Base-by-base conservation (phyloP, 306 rosid genomes). In the Acacia melanoxylon region DNA sequence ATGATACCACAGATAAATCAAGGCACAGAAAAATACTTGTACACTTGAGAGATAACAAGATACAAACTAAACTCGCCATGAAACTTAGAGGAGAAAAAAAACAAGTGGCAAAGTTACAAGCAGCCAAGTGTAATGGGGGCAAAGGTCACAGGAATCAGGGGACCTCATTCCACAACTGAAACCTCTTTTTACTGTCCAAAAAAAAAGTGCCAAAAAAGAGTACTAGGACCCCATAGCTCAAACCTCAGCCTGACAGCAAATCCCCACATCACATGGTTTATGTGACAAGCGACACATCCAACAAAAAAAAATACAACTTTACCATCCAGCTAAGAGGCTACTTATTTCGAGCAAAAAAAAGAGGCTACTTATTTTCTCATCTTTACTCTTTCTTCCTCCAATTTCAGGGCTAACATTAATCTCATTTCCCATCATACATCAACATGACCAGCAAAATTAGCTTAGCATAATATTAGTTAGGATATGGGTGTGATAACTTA, bases 221-320 rank as follows among this genome's bases (percentile, higher is more conserved):
- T 59, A 3, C 52, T 41, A 10, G 80, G 84, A 82, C 59, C 83
- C 85, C 81, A 72, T 62, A 68, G 79, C 52, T 52, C 65, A 76
- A 83, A 74, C 82, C 75, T 70, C 58, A 78, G 81, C 52, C 72
- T 75, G 86, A 80, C 89, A 86, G 37, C 86, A 83, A 86, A 81
- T 80, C 89, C 84, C 91, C 86, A 91, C 79, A 52, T 89, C 94
- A 91, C 97, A 91, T 91, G 97, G 62, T 68, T 82, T 81, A 70
- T 84, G 91, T 87, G 92, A 68, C 54, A n/a, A 68, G 27, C 62
- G 52, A 87, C 56, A 86, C 56, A 37, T 78, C 77, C 84, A 51
- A 79, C 72, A 78, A 78, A 85, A 45, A 83, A 77, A 14, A 24
- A 73, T 78, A 88, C 81, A 79, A 77, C 74, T 86, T 86, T 68